phyloP scores from a whole-genome alignment of 768 basidiomycete genomes.

The Coprinellus aureogranulatus region DNA sequence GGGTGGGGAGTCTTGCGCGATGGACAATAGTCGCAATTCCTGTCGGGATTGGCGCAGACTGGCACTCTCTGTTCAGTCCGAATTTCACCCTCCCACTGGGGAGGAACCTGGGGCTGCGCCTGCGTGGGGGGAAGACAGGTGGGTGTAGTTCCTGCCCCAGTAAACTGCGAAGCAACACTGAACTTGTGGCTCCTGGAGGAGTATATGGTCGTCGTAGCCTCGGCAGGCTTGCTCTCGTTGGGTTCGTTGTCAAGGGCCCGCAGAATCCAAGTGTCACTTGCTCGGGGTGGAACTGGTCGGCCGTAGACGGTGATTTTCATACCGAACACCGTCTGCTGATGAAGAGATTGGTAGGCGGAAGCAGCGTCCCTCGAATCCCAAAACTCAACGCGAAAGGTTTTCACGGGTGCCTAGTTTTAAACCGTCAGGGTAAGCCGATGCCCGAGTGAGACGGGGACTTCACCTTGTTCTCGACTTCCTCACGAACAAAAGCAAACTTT shows the following conservation, averaged over 20 bases:
- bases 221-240: neutral
- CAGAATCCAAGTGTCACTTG: neutral
- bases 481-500: constrained; percentile 22
- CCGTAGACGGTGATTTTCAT: constrained; percentile 47
- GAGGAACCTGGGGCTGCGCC: constrained; percentile 2
- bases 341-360: constrained; percentile 47
- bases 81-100: constrained; percentile 17
- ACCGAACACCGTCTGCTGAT: constrained; percentile 50
- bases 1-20: constrained; percentile 17
- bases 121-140: neutral
- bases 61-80: constrained; percentile 10
- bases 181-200: constrained; percentile 1
- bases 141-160: neutral
- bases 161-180: neutral
- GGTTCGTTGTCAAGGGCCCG: neutral
- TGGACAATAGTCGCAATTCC: constrained; percentile 28
- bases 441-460: neutral
- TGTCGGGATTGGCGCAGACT: constrained; percentile 16
- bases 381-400: constrained; percentile 61
- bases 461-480: constrained; percentile 23
- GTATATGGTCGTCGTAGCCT: neutral
- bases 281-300: constrained; percentile 13
- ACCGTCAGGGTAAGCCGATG: neutral
- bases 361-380: constrained; percentile 62
- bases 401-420: constrained; percentile 17